Conservation (phyloP, 306 rosid genomes). For the Adenanthera pavonina region DNA sequence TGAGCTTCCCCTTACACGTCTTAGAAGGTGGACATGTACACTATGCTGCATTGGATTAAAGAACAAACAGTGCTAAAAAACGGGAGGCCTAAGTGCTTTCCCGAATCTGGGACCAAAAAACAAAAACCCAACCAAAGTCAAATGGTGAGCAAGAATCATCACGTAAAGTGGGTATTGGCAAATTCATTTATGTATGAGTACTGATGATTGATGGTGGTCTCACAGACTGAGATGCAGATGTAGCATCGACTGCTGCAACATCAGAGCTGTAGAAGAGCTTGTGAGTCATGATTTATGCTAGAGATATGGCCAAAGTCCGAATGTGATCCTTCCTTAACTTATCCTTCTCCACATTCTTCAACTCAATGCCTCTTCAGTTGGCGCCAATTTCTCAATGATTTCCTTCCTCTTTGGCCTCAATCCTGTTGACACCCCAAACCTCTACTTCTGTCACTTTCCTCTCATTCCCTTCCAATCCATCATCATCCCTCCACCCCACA, state of each 20-base stretch:
- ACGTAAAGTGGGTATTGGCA: neutral
- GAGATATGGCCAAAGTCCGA: neutral
- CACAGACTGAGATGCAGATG: neutral
- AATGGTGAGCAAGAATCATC: too few species aligned
- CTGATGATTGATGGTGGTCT: neutral
- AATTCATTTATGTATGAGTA: neutral
- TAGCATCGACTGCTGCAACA: neutral
- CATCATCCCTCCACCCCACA: neutral
- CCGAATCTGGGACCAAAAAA: too few species aligned
- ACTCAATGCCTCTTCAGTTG: neutral
- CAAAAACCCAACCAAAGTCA: too few species aligned
- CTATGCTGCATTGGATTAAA: neutral
- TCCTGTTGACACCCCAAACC: neutral
- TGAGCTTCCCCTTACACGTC: too few species aligned
- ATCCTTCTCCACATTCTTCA: neutral
- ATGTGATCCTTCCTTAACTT: neutral
- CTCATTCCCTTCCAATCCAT: neutral
- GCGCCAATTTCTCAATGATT: conserved; percentile 14
- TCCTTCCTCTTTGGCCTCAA: neutral
- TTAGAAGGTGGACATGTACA: neutral
- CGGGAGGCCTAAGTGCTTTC: too few species aligned
- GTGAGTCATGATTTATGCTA: neutral
- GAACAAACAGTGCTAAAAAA: neutral
- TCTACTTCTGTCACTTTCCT: neutral
- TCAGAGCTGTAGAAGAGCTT: neutral